Evolutionary conservation across 179 eudicot genomes (phyloP), one percentile per base, ranked within the genome.

Genomic region (Actinidia arguta): DNA sequence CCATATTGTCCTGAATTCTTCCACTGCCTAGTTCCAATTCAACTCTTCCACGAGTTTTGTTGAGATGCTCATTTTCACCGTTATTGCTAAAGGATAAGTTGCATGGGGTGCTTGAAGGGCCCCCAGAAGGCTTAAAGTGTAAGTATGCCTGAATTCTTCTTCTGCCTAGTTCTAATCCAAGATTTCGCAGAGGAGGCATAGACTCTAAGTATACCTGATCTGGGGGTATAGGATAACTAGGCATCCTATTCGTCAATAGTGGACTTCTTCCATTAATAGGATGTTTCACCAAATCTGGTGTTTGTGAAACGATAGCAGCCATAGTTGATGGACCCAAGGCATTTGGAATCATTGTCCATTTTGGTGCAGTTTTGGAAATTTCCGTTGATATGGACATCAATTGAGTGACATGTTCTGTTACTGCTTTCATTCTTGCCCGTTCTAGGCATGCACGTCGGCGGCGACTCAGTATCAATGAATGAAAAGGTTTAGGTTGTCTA

Each of bases 101-200:
- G 18, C 72, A 36, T 31, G 24, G 72, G 22, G 22, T 16, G 47
- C 72, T 67, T 36, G 72, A 67, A 67, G 72, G 72, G n/a, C 72
- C 72, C 72, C 72, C 72, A 67, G 39, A 47, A 67, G 72, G 47
- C 48, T 67, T 67, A 39, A 67, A 67, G 39, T 67, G 72, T 67
- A 67, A 31, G 9, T 47, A 46, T 67, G 31, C 47, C 72, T 31
- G 72, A 39, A 36, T 39, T 66, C 12, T 13, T 67, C 17, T 67
- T 36, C 72, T 67, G 31, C 72, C 72, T 67, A 22, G 48, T 39
- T 7, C 72, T 36, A 39, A 39, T 67, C 72, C 48, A 67, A 67
- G 47, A 67, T 67, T 67, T 16, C 6, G n/a, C 0, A 47, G 47
- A 36, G 72, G 72, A 3, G 11, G 72, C 22, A 67, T 31, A 67